Evolutionary conservation across 371 early-diverging fungal genomes (phyloP).

Genomic region (Circinella minor): DNA sequence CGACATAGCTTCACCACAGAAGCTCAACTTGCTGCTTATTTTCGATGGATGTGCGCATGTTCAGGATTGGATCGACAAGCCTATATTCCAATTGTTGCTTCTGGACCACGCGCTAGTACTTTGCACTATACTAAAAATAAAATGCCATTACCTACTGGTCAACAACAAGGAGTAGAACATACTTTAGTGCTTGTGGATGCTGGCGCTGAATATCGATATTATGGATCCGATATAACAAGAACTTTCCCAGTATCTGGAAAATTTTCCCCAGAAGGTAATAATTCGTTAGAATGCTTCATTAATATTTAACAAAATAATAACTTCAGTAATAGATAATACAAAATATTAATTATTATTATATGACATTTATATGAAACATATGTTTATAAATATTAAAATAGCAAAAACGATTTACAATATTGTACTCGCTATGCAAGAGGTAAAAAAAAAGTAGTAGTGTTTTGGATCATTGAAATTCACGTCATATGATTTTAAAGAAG

Average conservation of each 20-base stretch:
- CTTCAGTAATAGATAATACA: too few species aligned
- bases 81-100: constrained; percentile 67
- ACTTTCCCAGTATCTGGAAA: constrained; percentile 83
- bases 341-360: too few species aligned
- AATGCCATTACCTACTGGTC: constrained; percentile 32
- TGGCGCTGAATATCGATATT: constrained; percentile 81
- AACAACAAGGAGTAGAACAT: constrained; percentile 27
- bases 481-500: constrained; percentile 8
- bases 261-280: constrained; percentile 66
- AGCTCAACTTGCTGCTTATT: constrained; percentile 59
- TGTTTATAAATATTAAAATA: neutral
- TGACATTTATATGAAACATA: too few species aligned
- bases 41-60: constrained; percentile 56
- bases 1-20: constrained; percentile 41
- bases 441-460: constrained; percentile 34
- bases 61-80: constrained; percentile 51
- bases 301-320: too few species aligned
- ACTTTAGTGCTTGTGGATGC: constrained; percentile 85
- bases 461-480: constrained; percentile 32
- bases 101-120: constrained; percentile 60
- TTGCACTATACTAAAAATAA: constrained; percentile 62
- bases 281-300: too few species aligned
- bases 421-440: constrained; percentile 84
- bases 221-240: constrained; percentile 90
- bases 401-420: constrained; percentile 79